Evolutionary conservation across 208 protist species (phyloP).

Genomic region (Histomonas meleagridis): DNA sequence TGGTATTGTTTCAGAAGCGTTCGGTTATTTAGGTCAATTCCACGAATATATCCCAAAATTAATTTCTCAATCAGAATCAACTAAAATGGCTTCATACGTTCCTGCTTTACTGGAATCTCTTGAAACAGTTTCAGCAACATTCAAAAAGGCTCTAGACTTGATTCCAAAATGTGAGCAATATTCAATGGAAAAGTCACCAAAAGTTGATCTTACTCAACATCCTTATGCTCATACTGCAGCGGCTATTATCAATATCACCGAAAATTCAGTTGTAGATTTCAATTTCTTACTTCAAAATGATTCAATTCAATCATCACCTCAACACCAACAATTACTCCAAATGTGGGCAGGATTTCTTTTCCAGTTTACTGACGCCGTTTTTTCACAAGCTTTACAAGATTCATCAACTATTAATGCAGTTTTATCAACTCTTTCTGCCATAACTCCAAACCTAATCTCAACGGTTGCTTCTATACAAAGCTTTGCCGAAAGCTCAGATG

Average conservation of each 20-base stretch:
- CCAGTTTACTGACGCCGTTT: background rate
- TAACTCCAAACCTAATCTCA: background rate
- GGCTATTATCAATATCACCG: background rate
- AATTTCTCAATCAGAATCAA: background rate
- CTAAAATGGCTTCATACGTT: background rate
- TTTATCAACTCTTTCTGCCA: background rate
- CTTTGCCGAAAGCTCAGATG: background rate
- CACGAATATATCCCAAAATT: background rate
- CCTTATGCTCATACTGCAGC: background rate
- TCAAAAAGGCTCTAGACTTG: background rate
- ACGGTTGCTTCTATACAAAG: background rate
- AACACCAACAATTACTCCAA: background rate
- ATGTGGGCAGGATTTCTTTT: background rate
- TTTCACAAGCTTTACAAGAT: background rate
- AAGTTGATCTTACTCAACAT: background rate
- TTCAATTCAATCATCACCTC: background rate
- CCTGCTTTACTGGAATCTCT: background rate
- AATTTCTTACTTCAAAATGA: background rate
- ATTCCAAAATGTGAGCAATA: background rate
- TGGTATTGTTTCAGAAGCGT: background rate
- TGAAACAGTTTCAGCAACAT: background rate
- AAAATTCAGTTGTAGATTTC: background rate
- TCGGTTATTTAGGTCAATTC: background rate
- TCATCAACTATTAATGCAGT: too few species aligned
- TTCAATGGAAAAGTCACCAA: background rate